Base-by-base conservation (phyloP, 768 basidiomycete species). In the Tylopilus sp. region DNA sequence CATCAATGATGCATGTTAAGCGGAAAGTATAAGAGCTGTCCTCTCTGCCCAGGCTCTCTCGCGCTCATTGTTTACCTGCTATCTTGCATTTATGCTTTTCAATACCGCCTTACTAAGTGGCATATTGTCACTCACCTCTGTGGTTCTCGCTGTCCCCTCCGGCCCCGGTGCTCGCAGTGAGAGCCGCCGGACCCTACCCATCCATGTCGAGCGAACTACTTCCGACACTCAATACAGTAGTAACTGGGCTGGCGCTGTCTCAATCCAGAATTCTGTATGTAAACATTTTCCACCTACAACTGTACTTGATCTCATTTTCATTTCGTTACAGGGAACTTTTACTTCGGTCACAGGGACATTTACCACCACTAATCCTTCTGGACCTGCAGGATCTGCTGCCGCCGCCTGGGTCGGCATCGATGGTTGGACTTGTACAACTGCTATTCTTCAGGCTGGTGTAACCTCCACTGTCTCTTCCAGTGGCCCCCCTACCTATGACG, bases 321-420 rank as follows among this genome's bases (percentile, higher is more conserved):
- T n/a, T 6, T 49, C 16, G 4, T 26, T 44, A 38, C 19, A 60
- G 58, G 34, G n/a, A 16, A 60, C 46, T 10, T 51, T 60, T 34
- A 46, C 22, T n/a, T 24, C 13, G 13, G 49, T 59, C 17, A 48
- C 53, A 11, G 53, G 53, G 11, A 60, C 53, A 2, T 46, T 60
- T n/a, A 52, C 47, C 4, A 50, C 47, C 4, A 52, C 58, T 13
- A 37, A 28, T 16, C 40, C 43, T 26, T 45, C 37, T 8, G 58
- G 58, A 9, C 29, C 30, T 8, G 37, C 2, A 1, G 48, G 40
- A 6, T 4, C 22, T 17, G n/a, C 30, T 34, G 57, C 48, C 16
- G 19, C 52, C 12, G 48, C 40, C 16, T 59, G 58, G 56, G 56
- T 59, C 22, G 58, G 58, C 9, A 53, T 59, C 3, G 58, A 59